Base-by-base conservation (phyloP, 2,329 filamentous ascomycete genomes). In the Acarospora socialis region DNA sequence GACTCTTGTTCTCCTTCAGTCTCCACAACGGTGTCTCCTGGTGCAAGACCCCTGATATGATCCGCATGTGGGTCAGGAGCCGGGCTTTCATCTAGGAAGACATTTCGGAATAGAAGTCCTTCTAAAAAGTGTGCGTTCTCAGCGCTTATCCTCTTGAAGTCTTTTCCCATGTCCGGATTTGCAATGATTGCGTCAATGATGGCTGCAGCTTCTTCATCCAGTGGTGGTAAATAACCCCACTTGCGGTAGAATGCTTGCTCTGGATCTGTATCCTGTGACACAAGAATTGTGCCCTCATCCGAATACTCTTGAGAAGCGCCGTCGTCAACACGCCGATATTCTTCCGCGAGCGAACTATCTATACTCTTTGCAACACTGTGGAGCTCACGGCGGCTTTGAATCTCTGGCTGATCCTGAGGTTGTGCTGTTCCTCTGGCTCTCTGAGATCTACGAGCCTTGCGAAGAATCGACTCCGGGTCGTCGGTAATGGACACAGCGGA, bases 161-260 rank as follows among this genome's bases (percentile, higher is more conserved):
- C 10, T 20, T 32, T 10, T 24, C 12, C 30, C n/a, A n/a, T 22
- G n/a, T n/a, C 21, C 20, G 21, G 30, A 17, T 32, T 8, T 28
- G 20, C 14, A 7, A 32, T 28, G 14, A 32, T 32, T 10, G 30
- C 30, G 15, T 32, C 30, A 10, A 32, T 27, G n/a, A 25, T 13
- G 13, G 19, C 19, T 28, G 14, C 15, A 16, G 30, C 21, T 15
- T 32, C 30, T 17, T 32, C 30, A 8, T 28, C 20, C n/a, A 32
- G 21, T 16, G 30, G 30, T 17, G 30, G 30, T 20, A 32, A 22
- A 14, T 32, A 32, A 16, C 30, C 30, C 21, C 30, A 28, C 19
- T 24, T 32, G 21, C 21, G 30, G 15, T 32, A 19, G 2, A 32
- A 32, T 9, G 19, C 14, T 32, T 27, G 15, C 30, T 32, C 19